Base-by-base conservation (phyloP, 2,329 filamentous ascomycete species). In the Clarireedia hainanense region DNA sequence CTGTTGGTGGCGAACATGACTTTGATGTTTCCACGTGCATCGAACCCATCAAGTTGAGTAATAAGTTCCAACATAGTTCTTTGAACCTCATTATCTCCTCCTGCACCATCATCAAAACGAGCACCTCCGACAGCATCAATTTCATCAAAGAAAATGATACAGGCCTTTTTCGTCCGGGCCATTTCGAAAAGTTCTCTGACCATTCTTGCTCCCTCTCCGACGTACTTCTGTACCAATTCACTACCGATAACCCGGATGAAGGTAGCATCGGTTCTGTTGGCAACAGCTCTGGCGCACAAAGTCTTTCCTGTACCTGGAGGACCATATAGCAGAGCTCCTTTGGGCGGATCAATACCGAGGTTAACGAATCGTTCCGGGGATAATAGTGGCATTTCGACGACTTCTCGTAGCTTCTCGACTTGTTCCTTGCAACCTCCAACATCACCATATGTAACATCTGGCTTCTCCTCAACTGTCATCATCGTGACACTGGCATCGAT, bases 401-500 rank as follows among this genome's bases (percentile, higher is more conserved):
- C 94, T 75, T 99, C 94, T 72, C 94, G 83, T 64, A 99, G 82
- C 80, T 99, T 99, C 79, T 99, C 94, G 42, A 99, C 96, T 75
- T 99, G 94, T 74, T 99, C 94, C 75, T 99, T 99, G 82, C 91
- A 97, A 56, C 94, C 94, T 74, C 94, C 94, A 42, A 99, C 92
- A 76, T 99, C 94, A 65, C 94, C 94, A 67, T 99, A 99, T 60
- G 94, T 99, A 60, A 99, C 94, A 72, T 99, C 94, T 15, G 94
- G 94, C 79, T 99, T 99, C 76, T 99, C 94, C 77, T 99, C 94
- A 62, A 99, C 94, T 50, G 94, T 97, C 94, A 99, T 99, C 94
- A 99, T 99, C 40, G 94, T 99, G 64, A 99, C 94, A 65, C 89
- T 96, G 53, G 94, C 92, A 69, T 99, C 94, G 76, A 99, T 99